phyloP scores from a whole-genome alignment of 352 stramenopile species.

The Globisporangium ultimum region DNA sequence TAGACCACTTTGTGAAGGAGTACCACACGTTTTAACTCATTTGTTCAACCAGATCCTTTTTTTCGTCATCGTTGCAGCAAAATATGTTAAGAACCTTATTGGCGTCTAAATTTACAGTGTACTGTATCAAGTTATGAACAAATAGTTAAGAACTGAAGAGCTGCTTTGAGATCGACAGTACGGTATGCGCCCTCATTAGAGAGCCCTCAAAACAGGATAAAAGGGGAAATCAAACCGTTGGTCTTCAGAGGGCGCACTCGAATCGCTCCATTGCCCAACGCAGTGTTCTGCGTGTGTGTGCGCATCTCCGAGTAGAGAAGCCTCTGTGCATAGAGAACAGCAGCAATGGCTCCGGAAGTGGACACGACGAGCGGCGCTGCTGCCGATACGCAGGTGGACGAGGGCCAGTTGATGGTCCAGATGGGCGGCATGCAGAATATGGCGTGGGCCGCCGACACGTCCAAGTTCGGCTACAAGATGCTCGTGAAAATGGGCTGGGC shows the following conservation, averaged over 20 bases:
- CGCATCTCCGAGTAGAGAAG: too few relatives aligned
- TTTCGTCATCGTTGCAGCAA: background rate
- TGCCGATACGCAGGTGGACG: conserved; percentile 1
- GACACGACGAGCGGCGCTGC: background rate
- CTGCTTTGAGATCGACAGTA: too few relatives aligned
- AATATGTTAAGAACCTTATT: too few relatives aligned
- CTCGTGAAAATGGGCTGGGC: conserved; percentile 96
- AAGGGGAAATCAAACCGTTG: too few relatives aligned
- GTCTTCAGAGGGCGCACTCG: too few relatives aligned
- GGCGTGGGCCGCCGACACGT: conserved; percentile 84
- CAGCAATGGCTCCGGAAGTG: conserved; percentile 10
- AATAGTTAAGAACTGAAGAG: too few relatives aligned
- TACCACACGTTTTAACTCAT: conserved; percentile 66
- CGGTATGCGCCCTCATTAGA: background rate
- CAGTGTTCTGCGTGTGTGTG: too few relatives aligned
- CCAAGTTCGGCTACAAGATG: conserved; percentile 95
- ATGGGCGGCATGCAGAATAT: conserved; percentile 87
- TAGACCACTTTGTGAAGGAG: conserved; percentile 66
- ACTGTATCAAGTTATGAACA: too few relatives aligned
- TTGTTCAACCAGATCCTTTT: conserved; percentile 3
- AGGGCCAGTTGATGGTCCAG: conserved; percentile 55
- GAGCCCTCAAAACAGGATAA: background rate
- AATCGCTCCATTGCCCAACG: too few relatives aligned
- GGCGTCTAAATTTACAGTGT: background rate
- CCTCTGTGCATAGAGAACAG: background rate